These are phyloP conservation scores for Salicornia ramosissima DNA, from an alignment of 148 eudicot genomes.

Conservation along the genomic window DNA sequence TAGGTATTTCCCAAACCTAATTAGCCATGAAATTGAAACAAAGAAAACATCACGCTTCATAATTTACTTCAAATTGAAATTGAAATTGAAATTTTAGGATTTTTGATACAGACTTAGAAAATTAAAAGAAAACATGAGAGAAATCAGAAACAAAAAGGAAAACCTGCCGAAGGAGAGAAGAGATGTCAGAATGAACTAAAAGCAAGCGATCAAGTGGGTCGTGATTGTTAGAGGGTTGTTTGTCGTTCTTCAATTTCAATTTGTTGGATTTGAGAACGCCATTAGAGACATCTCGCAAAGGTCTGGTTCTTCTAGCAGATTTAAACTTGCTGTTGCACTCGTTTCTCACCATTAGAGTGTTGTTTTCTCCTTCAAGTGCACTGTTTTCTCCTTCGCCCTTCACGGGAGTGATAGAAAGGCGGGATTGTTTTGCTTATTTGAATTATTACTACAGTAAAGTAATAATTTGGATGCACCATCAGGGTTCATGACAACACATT, in stretches of 20 bases:
- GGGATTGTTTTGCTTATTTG: neutral
- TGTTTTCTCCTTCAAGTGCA: neutral
- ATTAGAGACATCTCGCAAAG: slow-evolving; percentile 44
- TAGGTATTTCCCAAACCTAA: neutral
- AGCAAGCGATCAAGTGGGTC: slow-evolving; percentile 60
- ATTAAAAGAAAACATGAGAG: neutral
- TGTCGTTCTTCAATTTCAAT: neutral
- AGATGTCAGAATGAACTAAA: slow-evolving; percentile 55
- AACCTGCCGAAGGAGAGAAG: slow-evolving; percentile 56
- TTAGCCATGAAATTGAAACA: neutral
- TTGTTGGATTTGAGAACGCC: slow-evolving; percentile 13
- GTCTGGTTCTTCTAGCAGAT: slow-evolving; percentile 35
- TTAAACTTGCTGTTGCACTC: slow-evolving; percentile 23
- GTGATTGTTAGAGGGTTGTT: neutral
- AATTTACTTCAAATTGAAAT: neutral
- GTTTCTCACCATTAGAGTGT: slow-evolving; percentile 27
- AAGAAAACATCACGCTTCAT: neutral
- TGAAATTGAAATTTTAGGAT: neutral
- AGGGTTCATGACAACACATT: no score
- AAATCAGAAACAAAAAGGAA: neutral
- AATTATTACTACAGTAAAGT: neutral
- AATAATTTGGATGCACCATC: no score
- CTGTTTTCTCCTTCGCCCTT: neutral
- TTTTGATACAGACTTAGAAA: neutral
- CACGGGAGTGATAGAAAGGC: neutral